Base-by-base conservation (phyloP, 2,329 filamentous ascomycete species). In the Trichoderma oligosporum region DNA sequence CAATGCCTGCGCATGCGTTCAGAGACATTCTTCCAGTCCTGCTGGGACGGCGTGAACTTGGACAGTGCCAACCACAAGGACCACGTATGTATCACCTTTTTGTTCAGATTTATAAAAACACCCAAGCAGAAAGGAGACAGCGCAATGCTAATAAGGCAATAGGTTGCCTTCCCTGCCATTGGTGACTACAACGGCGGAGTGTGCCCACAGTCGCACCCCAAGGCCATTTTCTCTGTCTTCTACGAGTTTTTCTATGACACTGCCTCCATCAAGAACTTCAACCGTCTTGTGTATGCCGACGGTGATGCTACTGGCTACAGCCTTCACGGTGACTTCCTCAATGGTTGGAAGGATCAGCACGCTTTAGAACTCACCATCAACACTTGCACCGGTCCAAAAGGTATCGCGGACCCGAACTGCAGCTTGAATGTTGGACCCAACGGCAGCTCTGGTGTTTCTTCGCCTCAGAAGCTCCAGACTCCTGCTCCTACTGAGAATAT, bases 11-110 rank as follows among this genome's bases (percentile, higher is more conserved):
- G 81, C 39, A 72, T 78, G 18, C 76, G 81, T 36, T 73, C 77
- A 12, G 78, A 84, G 63, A 72, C 84, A 18, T 79, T 77, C 65
- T 84, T 85, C 66, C 82, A 82, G 1, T 77, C 78, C 4, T 86
- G 84, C 73, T 86, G 84, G 84, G 76, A 87, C 60, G 84, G 84
- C 31, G 71, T 73, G 42, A 77, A 83, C 61, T 63, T 82, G 20
- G 82, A 85, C 65, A 75, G 76, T 6, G 46, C 71, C 1, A 74
- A 84, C 67, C 82, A 85, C 68, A 78, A 77, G 63, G 79, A 71
- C 7, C 53, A 56, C 14, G 53, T 55, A 46, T 6, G 52, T 36
- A n/a, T 27, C 3, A 4, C 12, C 18, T 9, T 14, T 29, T 24
- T n/a, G 8, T 14, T 8, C 20, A 1, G 8, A 8, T 5, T n/a